A percentile compares a stretch with the other conserved stretches of the same genome.
Evolutionary conservation across 257 asterid species (phyloP).

Genomic region (Ajuga chamaepitys): DNA sequence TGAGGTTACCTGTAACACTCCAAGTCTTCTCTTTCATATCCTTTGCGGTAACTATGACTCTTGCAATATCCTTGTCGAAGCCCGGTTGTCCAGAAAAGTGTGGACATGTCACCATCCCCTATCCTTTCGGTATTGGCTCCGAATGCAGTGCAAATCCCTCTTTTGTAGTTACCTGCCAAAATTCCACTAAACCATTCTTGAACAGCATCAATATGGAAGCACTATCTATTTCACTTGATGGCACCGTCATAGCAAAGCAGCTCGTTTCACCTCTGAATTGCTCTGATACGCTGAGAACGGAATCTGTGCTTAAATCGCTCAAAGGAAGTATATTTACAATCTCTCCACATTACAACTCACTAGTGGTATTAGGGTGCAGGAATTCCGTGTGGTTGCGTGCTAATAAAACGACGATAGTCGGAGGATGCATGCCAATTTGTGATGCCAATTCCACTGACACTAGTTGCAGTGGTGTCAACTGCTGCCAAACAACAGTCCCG

Average conservation of each 20-base stretch:
- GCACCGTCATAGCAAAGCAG: slow-evolving; percentile 13
- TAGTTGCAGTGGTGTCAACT: not conserved
- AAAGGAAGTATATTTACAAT: not conserved
- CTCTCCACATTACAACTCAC: no score
- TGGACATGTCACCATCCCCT: slow-evolving; percentile 33
- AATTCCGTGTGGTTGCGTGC: not conserved
- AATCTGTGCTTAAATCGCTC: not conserved
- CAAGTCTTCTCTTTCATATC: not conserved
- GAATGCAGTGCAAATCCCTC: slow-evolving; percentile 26
- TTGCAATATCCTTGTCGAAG: not conserved
- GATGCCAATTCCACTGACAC: not conserved
- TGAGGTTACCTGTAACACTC: not conserved
- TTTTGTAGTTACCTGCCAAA: slow-evolving; percentile 17
- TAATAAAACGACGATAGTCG: not conserved
- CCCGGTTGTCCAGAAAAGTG: slow-evolving; percentile 25
- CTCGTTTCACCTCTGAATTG: slow-evolving; percentile 18
- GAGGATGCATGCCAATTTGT: not conserved
- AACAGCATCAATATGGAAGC: slow-evolving; percentile 20
- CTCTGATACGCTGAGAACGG: not conserved
- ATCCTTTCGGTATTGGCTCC: slow-evolving; percentile 37
- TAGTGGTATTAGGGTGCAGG: not conserved
- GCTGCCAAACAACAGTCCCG: not conserved
- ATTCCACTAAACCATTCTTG: slow-evolving; percentile 12
- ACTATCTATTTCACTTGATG: not conserved
- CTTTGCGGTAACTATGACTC: not conserved